These are phyloP conservation scores for Yarrowia yakushimensis DNA, from an alignment of 805 yeast genomes.

Conservation along the genomic window DNA sequence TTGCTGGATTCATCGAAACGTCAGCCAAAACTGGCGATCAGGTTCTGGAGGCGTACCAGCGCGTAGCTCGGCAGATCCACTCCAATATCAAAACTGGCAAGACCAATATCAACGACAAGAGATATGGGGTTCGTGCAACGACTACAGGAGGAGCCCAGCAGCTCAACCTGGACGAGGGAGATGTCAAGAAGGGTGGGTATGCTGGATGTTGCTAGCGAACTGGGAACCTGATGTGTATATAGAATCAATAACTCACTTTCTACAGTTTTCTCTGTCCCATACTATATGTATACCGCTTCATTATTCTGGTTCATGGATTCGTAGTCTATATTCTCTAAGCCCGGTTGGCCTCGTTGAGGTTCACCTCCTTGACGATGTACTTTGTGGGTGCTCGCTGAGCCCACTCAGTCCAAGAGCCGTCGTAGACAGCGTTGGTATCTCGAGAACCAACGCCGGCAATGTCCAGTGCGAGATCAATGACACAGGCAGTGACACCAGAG, in stretches of 20 bases:
- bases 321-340: not conserved
- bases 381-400: conserved; percentile 65
- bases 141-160: conserved; percentile 10
- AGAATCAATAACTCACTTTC: too few relatives aligned
- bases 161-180: conserved; percentile 4
- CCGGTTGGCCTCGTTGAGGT: conserved; percentile 13
- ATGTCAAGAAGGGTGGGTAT: not conserved
- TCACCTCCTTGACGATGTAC: conserved; percentile 46
- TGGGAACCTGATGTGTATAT: not conserved
- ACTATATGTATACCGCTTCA: too few relatives aligned
- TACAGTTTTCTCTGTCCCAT: not conserved
- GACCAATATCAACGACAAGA: conserved; percentile 34
- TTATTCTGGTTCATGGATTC: not conserved
- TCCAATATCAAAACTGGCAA: conserved; percentile 36
- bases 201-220: not conserved
- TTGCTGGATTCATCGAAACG: conserved; percentile 46
- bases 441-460: conserved; percentile 35
- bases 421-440: conserved; percentile 48
- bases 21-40: conserved; percentile 66
- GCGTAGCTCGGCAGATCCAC: conserved; percentile 37
- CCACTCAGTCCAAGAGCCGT: conserved; percentile 71
- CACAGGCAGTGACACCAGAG: conserved; percentile 92
- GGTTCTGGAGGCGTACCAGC: conserved; percentile 45
- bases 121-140: conserved; percentile 32
- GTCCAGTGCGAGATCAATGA: conserved; percentile 65